Percentiles rank a stretch among this genome's conserved stretches.
These are phyloP conservation scores for Sabuloglossum arenarium DNA, from an alignment of 495 filamentous ascomycete species.

Conservation along the genomic window DNA sequence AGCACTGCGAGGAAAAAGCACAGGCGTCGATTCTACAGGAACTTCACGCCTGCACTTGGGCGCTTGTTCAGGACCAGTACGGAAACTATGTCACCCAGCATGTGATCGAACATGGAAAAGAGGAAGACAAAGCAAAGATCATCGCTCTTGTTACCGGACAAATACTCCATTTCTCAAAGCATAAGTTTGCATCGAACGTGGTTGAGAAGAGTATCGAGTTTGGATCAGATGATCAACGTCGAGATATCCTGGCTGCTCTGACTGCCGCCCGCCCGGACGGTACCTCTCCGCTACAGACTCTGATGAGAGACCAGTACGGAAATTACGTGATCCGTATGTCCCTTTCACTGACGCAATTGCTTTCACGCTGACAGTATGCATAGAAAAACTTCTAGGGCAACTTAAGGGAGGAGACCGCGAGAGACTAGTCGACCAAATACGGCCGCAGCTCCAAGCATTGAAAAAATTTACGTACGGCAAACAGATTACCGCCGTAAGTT, in stretches of 20 bases:
- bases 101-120: conserved; percentile 64
- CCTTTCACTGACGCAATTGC: not conserved
- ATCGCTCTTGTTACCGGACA: conserved; percentile 51
- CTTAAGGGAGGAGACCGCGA: conserved; percentile 43
- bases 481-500: conserved; percentile 31
- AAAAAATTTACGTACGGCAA: conserved; percentile 61
- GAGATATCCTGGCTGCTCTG: conserved; percentile 46
- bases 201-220: conserved; percentile 83
- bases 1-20: conserved; percentile 57
- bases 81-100: conserved; percentile 97
- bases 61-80: conserved; percentile 71
- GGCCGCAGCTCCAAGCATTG: conserved; percentile 46
- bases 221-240: conserved; percentile 47
- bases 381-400: conserved; percentile 62
- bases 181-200: conserved; percentile 95
- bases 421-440: conserved; percentile 48
- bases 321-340: conserved; percentile 95
- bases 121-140: conserved; percentile 52
- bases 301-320: conserved; percentile 84
- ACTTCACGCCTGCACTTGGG: conserved; percentile 47
- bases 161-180: conserved; percentile 15
- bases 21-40: conserved; percentile 54
- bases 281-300: conserved; percentile 40
- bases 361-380: conserved; percentile 17
- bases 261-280: conserved; percentile 38